Percentiles rank a stretch among this genome's conserved stretches.
Evolutionary conservation across 768 basidiomycete species (phyloP).

Genomic region (Hysterangium stoloniferum): DNA sequence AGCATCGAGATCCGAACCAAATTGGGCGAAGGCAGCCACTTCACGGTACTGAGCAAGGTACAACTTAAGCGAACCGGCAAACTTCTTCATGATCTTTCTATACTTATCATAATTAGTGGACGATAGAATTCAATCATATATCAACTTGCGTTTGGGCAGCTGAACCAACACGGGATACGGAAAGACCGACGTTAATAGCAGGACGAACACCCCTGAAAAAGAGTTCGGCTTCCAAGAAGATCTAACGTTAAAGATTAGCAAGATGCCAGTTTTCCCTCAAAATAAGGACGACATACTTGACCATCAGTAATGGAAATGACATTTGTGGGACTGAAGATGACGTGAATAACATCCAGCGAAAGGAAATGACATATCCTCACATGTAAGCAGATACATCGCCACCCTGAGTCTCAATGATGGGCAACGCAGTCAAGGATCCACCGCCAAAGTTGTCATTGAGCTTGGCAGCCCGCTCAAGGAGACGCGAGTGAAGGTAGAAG

Average conservation of each 20-base stretch:
- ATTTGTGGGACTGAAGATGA: conserved; percentile 38
- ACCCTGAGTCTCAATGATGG: conserved; percentile 98
- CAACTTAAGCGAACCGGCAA: conserved; percentile 98
- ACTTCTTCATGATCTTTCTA: conserved; percentile 99
- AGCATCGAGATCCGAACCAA: conserved; percentile 99
- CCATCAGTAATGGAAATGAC: conserved; percentile 99
- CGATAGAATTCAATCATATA: not conserved
- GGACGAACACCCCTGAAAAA: conserved; percentile 99
- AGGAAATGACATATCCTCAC: conserved; percentile 68
- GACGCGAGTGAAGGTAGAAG: conserved; percentile 99
- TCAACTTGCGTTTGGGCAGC: conserved; percentile 93
- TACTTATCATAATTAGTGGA: no score
- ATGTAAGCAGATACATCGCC: conserved; percentile 99
- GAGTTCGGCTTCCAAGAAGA: conserved; percentile 99
- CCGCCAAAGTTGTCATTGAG: conserved; percentile 99
- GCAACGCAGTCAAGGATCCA: conserved; percentile 96
- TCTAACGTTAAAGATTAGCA: conserved; percentile 26
- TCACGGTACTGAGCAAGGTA: conserved; percentile 99
- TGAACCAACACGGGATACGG: conserved; percentile 99
- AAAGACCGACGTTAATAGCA: conserved; percentile 99
- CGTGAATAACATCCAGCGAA: not conserved
- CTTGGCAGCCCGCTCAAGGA: conserved; percentile 99
- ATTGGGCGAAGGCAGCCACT: conserved; percentile 98
- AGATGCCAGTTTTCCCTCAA: not conserved
- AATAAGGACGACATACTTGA: conserved; percentile 31